Evolutionary conservation across 495 filamentous ascomycete species (phyloP), one percentile per base, ranked within the genome.

Genomic region (Penicillium canescens): DNA sequence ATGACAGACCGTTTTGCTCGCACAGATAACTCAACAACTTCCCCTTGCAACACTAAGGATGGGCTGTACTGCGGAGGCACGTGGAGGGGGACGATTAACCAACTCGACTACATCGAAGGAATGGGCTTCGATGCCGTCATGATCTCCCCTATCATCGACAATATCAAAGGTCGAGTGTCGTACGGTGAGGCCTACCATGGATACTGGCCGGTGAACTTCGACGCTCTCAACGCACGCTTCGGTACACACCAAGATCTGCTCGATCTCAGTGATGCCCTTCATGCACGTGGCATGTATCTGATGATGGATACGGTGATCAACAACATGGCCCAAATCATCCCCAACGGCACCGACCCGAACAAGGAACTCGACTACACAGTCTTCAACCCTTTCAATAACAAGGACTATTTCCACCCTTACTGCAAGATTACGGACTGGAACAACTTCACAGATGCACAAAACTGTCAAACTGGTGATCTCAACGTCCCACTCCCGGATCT

Each of bases 121-220:
- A 88, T 93, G 84, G 89, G 90, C 4, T 93, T 93, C 54, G 86
- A 86, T 52, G 88, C 89, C 8, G 72, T 92, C 24, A 92, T 89
- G 88, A 93, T 93, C 48, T 90, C 88, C 0, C 90, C 90, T 0
- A 76, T 93, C 28, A 82, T 86, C 33, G 73, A 82, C 52, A 84
- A 91, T 56, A 58, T 90, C 12, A 70, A 78, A 5, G 69, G 65
- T 41, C 59, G 47, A 2, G 67, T 64, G 10, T 12, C 69, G 0
- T 82, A 86, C 45, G 83, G 85, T 18, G 72, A 74, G 43, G 79
- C 83, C 5, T 92, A 88, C 57, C 88, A 91, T 55, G 87, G 89
- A 16, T 92, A 88, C 61, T 91, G 87, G 89, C 82, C 84, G 0
- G 69, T 82, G 41, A 78, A 91, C 59, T 70, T 91, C 35, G 83